Evolutionary conservation across 2,329 filamentous ascomycete species (phyloP), one percentile per base, ranked within the genome.

Genomic region (Akanthomyces muscarius): DNA sequence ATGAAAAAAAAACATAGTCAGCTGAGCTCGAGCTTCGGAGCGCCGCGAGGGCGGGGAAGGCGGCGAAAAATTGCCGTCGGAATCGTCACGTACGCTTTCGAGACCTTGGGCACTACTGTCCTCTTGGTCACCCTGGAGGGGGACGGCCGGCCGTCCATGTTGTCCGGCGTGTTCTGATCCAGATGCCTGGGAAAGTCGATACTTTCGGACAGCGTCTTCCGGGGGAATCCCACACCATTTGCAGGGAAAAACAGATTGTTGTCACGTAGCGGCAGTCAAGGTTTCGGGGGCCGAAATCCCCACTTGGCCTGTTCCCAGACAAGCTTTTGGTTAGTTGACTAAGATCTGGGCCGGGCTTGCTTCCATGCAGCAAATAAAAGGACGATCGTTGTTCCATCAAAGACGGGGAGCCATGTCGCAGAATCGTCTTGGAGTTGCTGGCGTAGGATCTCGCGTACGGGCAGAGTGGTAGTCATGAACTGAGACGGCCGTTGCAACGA

Each of bases 1-100:
- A n/a, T 73, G 81, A 82, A 11, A 36, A 36, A 50, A 48, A 47
- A 47, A 6, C 5, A 8, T 44, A 30, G 59, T 62, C 59, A 62
- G 59, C 51, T 25, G 51, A 44, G 51, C 51, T 62, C 51, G 21
- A 41, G 36, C 25, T 33, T 55, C 42, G 51, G 33, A 28, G 16
- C 52, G 23, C 53, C 36, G 41, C 47, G 38, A 28, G 33, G 25
- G 25, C 30, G 47, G 30, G 23, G 33, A 45, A 52, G 45, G 54
- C 53, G 45, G 44, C 30, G 28, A 47, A 52, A 63, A 63, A 54
- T 8, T 41, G 47, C 53, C 53, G 54, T 59, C 61, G 61, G 61
- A 59, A 63, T 36, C 16, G 45, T 59, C 54, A 58, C 54, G 54
- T 54, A 63, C 61, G 61, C 61, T 63, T 63, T 63, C 21, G 61